phyloP scores from a whole-genome alignment of 306 rosid species.

The Rosa persica region DNA sequence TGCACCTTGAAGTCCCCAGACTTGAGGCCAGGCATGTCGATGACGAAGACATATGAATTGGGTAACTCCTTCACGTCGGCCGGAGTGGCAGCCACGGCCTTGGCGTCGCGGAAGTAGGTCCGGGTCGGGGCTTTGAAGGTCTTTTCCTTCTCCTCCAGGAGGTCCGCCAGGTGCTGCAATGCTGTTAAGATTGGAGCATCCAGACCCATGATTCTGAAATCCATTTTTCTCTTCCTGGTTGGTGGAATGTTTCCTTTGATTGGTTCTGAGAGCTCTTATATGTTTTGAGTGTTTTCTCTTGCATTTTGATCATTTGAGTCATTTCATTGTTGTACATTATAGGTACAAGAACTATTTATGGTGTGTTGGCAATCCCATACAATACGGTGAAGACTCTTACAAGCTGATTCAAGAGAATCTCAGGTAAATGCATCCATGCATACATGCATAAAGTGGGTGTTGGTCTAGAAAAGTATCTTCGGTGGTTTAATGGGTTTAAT shows the following conservation, averaged over 20 bases:
- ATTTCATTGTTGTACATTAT: too few species aligned
- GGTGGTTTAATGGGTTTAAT: too few species aligned
- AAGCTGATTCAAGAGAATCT: too few species aligned
- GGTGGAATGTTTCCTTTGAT: not conserved
- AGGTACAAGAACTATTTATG: too few species aligned
- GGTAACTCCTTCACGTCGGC: slow-evolving; percentile 80
- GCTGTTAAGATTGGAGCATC: slow-evolving; percentile 67
- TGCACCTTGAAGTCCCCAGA: slow-evolving; percentile 86
- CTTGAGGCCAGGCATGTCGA: slow-evolving; percentile 93
- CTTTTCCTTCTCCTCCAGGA: slow-evolving; percentile 50
- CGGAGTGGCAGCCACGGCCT: slow-evolving; percentile 87
- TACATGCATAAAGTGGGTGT: too few species aligned
- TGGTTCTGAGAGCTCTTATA: not conserved
- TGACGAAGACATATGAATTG: slow-evolving; percentile 57
- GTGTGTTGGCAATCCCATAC: too few species aligned
- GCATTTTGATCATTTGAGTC: too few species aligned
- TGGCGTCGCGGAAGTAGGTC: slow-evolving; percentile 73
- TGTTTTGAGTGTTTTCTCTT: too few species aligned
- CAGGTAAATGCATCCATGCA: too few species aligned
- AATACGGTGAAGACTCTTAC: too few species aligned
- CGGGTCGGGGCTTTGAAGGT: slow-evolving; percentile 54
- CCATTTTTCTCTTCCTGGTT: slow-evolving; percentile 45
- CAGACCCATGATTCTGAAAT: slow-evolving; percentile 56
- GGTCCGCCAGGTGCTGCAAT: slow-evolving; percentile 56
- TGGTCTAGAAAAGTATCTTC: too few species aligned